A percentile compares a stretch with the other conserved stretches of the same genome.
phyloP scores from a whole-genome alignment of 129 eudicot species.

The Scalesia atractyloides region DNA sequence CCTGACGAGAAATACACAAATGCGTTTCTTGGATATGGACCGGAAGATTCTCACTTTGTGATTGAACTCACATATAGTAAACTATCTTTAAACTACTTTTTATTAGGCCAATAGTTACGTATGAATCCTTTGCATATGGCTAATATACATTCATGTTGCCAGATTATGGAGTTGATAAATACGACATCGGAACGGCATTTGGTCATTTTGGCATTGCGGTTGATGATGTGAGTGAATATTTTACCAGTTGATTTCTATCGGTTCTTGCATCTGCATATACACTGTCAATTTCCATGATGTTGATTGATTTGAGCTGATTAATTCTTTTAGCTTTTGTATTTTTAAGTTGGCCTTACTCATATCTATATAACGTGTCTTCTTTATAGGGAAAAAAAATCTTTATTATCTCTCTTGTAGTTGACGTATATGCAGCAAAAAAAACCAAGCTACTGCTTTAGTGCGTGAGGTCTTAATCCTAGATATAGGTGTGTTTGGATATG shows the following conservation, averaged over 20 bases:
- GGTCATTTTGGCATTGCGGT: slow-evolving; percentile 96
- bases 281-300: neutral
- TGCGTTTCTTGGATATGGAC: slow-evolving; percentile 99
- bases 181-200: slow-evolving; percentile 85
- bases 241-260: slow-evolving; percentile 9
- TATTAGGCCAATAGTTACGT: neutral
- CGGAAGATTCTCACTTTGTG: slow-evolving; percentile 97
- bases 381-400: neutral
- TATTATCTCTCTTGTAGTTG: slow-evolving; percentile 2
- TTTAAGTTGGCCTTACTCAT: slow-evolving; percentile 2
- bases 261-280: slow-evolving; percentile 7
- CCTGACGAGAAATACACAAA: slow-evolving; percentile 97
- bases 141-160: slow-evolving; percentile 33
- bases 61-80: slow-evolving; percentile 97
- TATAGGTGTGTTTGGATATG: neutral
- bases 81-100: slow-evolving; percentile 26
- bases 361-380: neutral
- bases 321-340: neutral
- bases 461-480: neutral
- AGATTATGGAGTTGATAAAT: slow-evolving; percentile 94
- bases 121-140: slow-evolving; percentile 5
- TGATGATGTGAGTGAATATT: slow-evolving; percentile 69
- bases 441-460: neutral
- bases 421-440: neutral
- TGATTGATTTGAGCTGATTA: neutral